These are phyloP conservation scores for Pythium vanterpoolii DNA, from an alignment of 352 stramenopile species.

Conservation along the genomic window DNA sequence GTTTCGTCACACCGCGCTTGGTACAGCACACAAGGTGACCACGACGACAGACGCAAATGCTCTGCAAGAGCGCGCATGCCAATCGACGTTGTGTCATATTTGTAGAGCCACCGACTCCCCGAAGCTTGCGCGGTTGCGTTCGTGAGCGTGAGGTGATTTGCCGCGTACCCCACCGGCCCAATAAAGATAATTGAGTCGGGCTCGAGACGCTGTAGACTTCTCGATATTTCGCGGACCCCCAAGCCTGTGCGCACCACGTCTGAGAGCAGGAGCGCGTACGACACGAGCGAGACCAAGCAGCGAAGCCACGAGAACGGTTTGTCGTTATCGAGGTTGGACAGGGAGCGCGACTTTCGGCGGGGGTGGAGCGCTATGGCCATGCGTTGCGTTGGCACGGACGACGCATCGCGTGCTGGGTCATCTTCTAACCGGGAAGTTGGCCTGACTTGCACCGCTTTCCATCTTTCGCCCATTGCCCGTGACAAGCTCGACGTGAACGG, in stretches of 20 bases:
- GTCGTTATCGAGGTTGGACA: not conserved
- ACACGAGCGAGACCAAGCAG: slow-evolving; percentile 16
- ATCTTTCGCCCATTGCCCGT: no score
- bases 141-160: slow-evolving; percentile 7
- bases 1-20: slow-evolving; percentile 4
- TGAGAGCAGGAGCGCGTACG: slow-evolving; percentile 19
- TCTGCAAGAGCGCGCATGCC: slow-evolving; percentile 11
- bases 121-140: not conserved
- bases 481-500: no score
- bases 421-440: not conserved
- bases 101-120: slow-evolving; percentile 13
- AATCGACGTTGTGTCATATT: slow-evolving; percentile 24
- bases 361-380: not conserved
- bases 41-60: not conserved
- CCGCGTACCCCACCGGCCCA: slow-evolving; percentile 10
- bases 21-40: slow-evolving; percentile 18
- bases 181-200: not conserved
- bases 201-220: slow-evolving; percentile 1
- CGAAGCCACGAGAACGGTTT: slow-evolving; percentile 18
- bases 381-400: not conserved
- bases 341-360: not conserved
- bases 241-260: slow-evolving; percentile 17
- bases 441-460: no score
- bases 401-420: not conserved
- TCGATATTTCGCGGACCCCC: not conserved